Evolutionary conservation across 2,329 filamentous ascomycete genomes (phyloP), one percentile per base, ranked within the genome.

Genomic region (Xylaria multiplex): DNA sequence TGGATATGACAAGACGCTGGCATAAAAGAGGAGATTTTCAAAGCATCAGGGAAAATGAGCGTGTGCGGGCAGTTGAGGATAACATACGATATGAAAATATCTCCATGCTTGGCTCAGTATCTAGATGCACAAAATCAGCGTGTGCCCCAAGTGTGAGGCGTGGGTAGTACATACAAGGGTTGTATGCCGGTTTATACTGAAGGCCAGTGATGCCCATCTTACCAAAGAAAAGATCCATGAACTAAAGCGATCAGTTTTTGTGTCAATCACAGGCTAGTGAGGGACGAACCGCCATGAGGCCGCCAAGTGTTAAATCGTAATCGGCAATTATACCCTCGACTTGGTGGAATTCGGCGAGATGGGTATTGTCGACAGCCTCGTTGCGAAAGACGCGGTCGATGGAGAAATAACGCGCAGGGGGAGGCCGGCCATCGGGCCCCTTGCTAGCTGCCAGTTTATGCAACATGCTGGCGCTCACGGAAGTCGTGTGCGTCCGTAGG

Each of bases 291-390:
- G 86, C 92, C 85, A 97, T 97, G 66, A 97, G 84, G 54, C 95
- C 96, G 72, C 96, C 96, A 24, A 99, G 87, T 0, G 95, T 96
- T 69, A 99, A 85, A 42, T 91, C 92, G 79, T 97, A 98, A 81
- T 99, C 96, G 32, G 96, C 96, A 81, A 99, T 98, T 60, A 99
- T 96, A 81, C 96, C 96, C 81, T 99, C 96, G 40, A 99, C 93
- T 79, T 99, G 96, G 82, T 98, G 96, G 85, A 99, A 99, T 80
- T 99, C 96, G 45, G 93, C 94, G 75, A 99, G 81, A 84, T 99
- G 96, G 11, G 52, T 55, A n/a, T 55, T 55, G 77, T 99, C 96
- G 64, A 99, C 94, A 2, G 93, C 93, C 82, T 99, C 96, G 80
- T 99, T 99, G 72, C 72, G 90, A 90, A 99, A 99, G 68, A 99